A percentile compares a stretch with the other conserved stretches of the same genome.
Evolutionary conservation across 1,284 basidiomycete genomes (phyloP).

Genomic region (Fomitopsis schrenkii): DNA sequence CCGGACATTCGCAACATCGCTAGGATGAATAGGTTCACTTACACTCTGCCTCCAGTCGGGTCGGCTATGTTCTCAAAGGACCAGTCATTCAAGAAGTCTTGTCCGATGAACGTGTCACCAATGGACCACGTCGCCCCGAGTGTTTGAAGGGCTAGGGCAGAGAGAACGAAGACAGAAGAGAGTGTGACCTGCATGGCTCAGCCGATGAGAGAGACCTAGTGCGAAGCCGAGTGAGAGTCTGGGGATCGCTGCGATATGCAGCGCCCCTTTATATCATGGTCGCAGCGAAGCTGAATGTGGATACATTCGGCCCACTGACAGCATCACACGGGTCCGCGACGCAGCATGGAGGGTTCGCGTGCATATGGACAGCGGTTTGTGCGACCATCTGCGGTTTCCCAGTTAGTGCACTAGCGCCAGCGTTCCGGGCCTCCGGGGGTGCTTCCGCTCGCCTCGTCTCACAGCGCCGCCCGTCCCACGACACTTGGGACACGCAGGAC

Average conservation of each 20-base stretch:
- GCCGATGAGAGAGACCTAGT: neutral
- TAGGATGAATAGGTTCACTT: slow-evolving; percentile 17
- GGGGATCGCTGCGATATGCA: neutral
- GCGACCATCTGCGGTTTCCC: neutral
- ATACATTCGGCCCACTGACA: neutral
- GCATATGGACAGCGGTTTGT: slow-evolving; percentile 5
- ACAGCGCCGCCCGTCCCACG: slow-evolving; percentile 1
- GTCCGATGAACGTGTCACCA: slow-evolving; percentile 43
- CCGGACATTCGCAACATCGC: neutral
- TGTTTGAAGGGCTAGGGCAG: slow-evolving; percentile 17
- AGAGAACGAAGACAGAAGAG: slow-evolving; percentile 17
- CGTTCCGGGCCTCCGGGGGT: slow-evolving; percentile 2
- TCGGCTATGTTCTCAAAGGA: slow-evolving; percentile 48
- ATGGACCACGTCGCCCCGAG: slow-evolving; percentile 35
- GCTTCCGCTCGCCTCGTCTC: neutral
- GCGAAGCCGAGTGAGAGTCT: neutral
- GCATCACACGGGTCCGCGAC: slow-evolving; percentile 5
- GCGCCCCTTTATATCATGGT: neutral
- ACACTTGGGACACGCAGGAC: neutral
- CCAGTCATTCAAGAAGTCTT: slow-evolving; percentile 48
- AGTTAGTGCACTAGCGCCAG: slow-evolving; percentile 1
- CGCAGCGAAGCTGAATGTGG: neutral
- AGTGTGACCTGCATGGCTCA: slow-evolving; percentile 17
- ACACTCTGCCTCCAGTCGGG: slow-evolving; percentile 64
- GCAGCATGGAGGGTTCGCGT: neutral